Percentiles rank a stretch among this genome's conserved stretches.
These are phyloP conservation scores for Lachnellula suecica DNA, from an alignment of 2,329 filamentous ascomycete genomes.

Conservation along the genomic window DNA sequence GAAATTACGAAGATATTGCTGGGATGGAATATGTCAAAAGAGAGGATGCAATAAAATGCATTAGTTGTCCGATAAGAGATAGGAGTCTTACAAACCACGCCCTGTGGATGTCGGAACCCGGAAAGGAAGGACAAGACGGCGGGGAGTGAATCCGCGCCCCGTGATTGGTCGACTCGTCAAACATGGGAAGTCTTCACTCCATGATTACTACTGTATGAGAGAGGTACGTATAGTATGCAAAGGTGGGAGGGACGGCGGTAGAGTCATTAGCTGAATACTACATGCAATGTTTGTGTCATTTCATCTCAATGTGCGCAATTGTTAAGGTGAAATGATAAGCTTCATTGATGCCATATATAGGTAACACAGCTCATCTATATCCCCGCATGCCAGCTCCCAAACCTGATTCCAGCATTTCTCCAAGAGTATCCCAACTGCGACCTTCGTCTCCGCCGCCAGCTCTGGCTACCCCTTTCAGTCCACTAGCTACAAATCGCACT, in stretches of 20 bases:
- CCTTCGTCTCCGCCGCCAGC: slow-evolving; percentile 59
- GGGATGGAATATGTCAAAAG: no score
- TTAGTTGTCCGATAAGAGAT: neutral
- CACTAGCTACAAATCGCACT: slow-evolving; percentile 69
- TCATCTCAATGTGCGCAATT: no score
- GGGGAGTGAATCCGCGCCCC: neutral
- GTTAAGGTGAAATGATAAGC: no score
- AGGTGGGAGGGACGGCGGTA: neutral
- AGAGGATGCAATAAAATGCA: no score
- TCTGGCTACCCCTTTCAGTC: slow-evolving; percentile 72
- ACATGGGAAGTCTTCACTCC: neutral
- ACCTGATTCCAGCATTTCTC: slow-evolving; percentile 71
- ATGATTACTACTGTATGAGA: neutral
- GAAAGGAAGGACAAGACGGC: neutral
- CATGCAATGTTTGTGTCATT: no score
- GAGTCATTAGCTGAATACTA: no score
- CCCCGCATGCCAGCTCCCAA: slow-evolving; percentile 10
- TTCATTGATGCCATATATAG: neutral
- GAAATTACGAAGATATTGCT: no score
- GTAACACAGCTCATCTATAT: neutral
- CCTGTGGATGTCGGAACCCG: neutral
- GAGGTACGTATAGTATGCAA: neutral
- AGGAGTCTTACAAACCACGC: neutral
- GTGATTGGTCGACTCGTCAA: neutral
- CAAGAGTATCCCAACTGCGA: slow-evolving; percentile 75